Base-by-base conservation (phyloP, 2,329 filamentous ascomycete species). In the Teratosphaeria epicoccoides region DNA sequence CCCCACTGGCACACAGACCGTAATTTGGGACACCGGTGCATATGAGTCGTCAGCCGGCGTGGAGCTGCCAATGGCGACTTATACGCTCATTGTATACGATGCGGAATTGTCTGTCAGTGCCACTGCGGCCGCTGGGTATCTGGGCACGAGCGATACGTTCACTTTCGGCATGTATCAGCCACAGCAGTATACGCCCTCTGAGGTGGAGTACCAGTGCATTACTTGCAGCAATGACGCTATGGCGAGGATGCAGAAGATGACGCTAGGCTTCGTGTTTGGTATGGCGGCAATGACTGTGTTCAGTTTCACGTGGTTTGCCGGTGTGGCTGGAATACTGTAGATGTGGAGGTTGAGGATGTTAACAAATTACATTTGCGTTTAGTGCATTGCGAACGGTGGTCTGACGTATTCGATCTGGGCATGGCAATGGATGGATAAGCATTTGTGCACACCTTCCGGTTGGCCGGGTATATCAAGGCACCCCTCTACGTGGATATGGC, bases 41-140 rank as follows among this genome's bases (percentile, higher is more conserved):
- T 80, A 78, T 62, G 70, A 78, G 53, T 60, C 68, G 7, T 73
- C 72, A 9, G 72, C 70, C 6, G 73, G 74, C 6, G 65, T 73
- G 17, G 76, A 76, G 6, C 70, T 84, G 49, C 66, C 82, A 29
- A 73, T 70, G 7, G 80, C 80, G 46, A 80, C 75, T 44, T 85
- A 85, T 65, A 84, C 80, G 1, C 71, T 85, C 43, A 70, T 81
- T 51, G 75, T 85, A 52, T 79, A 82, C 60, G 82, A 85, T 65
- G 72, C 77, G 6, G 70, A 71, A 24, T 74, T 73, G 55, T 74
- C 73, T 14, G 68, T 78, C 40, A 77, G 68, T 20, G 77, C 78
- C 4, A 68, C 73, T 17, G 68, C 80, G 2, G 64, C 63, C 12
- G 71, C 81, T 0, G 82, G 82, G 5, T 74, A 82, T 61, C 65